These are phyloP conservation scores for Nakazawaea holstii DNA, from an alignment of 805 yeast species.

Conservation along the genomic window DNA sequence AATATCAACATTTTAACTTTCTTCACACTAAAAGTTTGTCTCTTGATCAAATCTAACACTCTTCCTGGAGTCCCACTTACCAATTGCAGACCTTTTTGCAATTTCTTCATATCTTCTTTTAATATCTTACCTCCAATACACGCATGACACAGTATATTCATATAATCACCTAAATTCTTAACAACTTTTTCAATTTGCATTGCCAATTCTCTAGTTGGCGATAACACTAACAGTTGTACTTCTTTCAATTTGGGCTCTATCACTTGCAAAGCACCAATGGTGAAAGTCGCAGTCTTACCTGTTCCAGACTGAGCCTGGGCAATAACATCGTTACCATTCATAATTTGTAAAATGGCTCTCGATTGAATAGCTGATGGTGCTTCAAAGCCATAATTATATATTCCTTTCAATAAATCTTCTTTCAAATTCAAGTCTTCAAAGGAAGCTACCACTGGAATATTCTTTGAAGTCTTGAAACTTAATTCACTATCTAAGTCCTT, in stretches of 20 bases:
- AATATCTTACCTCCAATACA: slow-evolving; percentile 96
- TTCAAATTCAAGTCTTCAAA: slow-evolving; percentile 75
- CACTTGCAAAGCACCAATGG: slow-evolving; percentile 55
- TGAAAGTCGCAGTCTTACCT: slow-evolving; percentile 85
- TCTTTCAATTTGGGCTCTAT: slow-evolving; percentile 68
- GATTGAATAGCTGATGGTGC: slow-evolving; percentile 79
- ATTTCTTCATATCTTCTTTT: slow-evolving; percentile 80
- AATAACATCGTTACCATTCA: slow-evolving; percentile 65
- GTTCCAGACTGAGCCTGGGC: slow-evolving; percentile 92
- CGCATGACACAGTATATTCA: slow-evolving; percentile 90
- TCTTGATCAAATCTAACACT: slow-evolving; percentile 91
- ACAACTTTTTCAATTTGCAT: slow-evolving; percentile 94
- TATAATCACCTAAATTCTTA: slow-evolving; percentile 80
- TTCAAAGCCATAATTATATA: slow-evolving; percentile 78
- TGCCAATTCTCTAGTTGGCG: slow-evolving; percentile 98
- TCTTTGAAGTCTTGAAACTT: slow-evolving; percentile 58
- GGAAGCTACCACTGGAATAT: slow-evolving; percentile 42
- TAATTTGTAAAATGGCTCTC: slow-evolving; percentile 74
- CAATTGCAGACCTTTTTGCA: slow-evolving; percentile 82
- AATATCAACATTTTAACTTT: slow-evolving; percentile 89
- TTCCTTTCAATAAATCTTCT: slow-evolving; percentile 55
- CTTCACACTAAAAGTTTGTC: slow-evolving; percentile 77
- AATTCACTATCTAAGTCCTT: slow-evolving; percentile 53
- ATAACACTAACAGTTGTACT: slow-evolving; percentile 89
- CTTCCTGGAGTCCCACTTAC: slow-evolving; percentile 99